Conservation (phyloP, 129 eudicot species). For the Pittosporum tobira region DNA sequence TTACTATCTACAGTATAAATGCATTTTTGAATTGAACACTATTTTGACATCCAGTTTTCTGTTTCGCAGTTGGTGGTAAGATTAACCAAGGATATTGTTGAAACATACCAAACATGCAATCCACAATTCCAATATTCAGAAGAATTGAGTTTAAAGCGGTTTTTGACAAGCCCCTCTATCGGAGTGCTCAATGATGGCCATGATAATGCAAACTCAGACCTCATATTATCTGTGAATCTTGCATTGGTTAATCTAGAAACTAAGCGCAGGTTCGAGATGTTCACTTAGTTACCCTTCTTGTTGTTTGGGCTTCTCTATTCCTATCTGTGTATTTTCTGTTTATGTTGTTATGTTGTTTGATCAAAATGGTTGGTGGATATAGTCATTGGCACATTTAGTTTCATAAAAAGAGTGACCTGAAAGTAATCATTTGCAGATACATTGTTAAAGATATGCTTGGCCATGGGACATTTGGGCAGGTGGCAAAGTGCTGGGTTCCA, state of each 20-base stretch:
- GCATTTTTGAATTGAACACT: neutral
- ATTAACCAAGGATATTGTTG: constrained; percentile 81
- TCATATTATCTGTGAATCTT: constrained; percentile 55
- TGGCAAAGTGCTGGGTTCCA: constrained; percentile 95
- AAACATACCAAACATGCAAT: constrained; percentile 78
- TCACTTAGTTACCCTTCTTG: neutral
- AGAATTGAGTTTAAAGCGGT: constrained; percentile 73
- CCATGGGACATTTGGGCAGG: constrained; percentile 99
- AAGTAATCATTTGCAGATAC: constrained; percentile 42
- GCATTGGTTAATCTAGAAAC: constrained; percentile 52
- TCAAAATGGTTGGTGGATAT: neutral
- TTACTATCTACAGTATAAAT: neutral
- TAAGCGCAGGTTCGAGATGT: constrained; percentile 49
- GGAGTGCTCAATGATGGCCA: constrained; percentile 88
- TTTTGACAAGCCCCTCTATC: constrained; percentile 77
- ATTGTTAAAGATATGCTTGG: constrained; percentile 94
- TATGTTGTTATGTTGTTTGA: neutral
- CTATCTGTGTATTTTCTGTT: neutral
- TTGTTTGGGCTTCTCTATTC: constrained; percentile 4
- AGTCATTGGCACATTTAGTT: neutral
- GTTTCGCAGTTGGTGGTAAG: constrained; percentile 72
- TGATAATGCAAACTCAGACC: constrained; percentile 94
- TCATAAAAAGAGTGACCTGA: too few species aligned
- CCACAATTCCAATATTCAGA: constrained; percentile 68
- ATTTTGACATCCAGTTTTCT: constrained; percentile 14